These are phyloP conservation scores for Lactifluus rugatus DNA, from an alignment of 768 basidiomycete genomes.

Conservation along the genomic window DNA sequence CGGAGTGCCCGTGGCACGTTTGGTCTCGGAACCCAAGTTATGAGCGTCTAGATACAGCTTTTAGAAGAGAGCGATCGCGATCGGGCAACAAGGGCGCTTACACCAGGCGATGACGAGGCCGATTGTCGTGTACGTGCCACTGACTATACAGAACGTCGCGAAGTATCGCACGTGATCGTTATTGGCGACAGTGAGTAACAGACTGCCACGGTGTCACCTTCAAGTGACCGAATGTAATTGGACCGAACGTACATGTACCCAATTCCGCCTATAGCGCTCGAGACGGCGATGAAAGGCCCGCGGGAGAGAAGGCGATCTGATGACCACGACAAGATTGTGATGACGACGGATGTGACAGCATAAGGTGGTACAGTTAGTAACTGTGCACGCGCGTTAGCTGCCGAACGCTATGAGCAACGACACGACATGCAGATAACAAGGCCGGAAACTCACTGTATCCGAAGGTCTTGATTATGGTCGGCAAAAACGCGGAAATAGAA, in stretches of 20 bases:
- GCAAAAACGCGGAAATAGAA: slow-evolving; percentile 76
- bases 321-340: slow-evolving; percentile 45
- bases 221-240: not conserved
- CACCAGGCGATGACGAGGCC: slow-evolving; percentile 73
- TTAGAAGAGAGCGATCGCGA: not conserved
- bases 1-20: slow-evolving; percentile 66
- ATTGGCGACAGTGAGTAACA: slow-evolving; percentile 44
- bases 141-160: slow-evolving; percentile 66
- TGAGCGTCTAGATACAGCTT: slow-evolving; percentile 42
- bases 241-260: slow-evolving; percentile 49
- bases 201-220: slow-evolving; percentile 24
- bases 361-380: slow-evolving; percentile 78
- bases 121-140: slow-evolving; percentile 69
- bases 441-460: slow-evolving; percentile 47
- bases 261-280: slow-evolving; percentile 39
- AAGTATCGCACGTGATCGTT: slow-evolving; percentile 66
- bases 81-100: slow-evolving; percentile 28
- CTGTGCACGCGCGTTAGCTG: slow-evolving; percentile 59
- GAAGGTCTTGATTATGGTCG: slow-evolving; percentile 69
- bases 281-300: slow-evolving; percentile 37
- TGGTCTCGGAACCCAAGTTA: slow-evolving; percentile 70
- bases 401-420: slow-evolving; percentile 7
- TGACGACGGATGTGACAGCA: slow-evolving; percentile 55
- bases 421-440: not conserved
- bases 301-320: slow-evolving; percentile 63